Percentiles rank a stretch among this genome's conserved stretches.
phyloP scores from a whole-genome alignment of 345 rosid species.

The Dipteronia dyeriana region DNA sequence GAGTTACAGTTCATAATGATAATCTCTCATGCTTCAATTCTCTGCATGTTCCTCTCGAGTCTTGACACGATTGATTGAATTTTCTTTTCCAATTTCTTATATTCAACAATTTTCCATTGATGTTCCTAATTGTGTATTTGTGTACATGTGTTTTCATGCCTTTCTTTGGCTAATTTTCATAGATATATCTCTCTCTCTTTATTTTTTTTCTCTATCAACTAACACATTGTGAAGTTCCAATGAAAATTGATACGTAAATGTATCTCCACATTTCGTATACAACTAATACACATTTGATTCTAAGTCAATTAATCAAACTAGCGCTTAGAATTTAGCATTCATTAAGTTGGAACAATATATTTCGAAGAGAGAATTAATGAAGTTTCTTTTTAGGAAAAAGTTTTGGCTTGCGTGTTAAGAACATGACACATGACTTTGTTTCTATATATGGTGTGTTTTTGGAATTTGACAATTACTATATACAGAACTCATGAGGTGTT shows the following conservation, averaged over 20 bases:
- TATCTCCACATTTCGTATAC: background rate
- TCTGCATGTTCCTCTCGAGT: background rate
- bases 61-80: conserved; percentile 6
- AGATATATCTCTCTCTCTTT: too few species aligned
- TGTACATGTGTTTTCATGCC: conserved; percentile 14
- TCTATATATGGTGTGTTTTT: background rate
- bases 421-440: background rate
- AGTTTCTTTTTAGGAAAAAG: background rate
- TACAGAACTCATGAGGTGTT: too few species aligned
- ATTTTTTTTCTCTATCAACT: background rate
- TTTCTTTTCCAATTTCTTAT: background rate
- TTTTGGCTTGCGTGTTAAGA: conserved; percentile 1
- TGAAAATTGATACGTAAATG: background rate
- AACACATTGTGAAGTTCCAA: background rate
- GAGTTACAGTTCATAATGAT: conserved; percentile 18
- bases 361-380: background rate
- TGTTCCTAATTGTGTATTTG: background rate
- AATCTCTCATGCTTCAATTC: conserved; percentile 24
- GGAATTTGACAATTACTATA: too few species aligned
- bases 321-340: background rate
- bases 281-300: background rate
- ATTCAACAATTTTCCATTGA: conserved; percentile 1
- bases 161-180: background rate
- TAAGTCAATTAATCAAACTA: background rate
- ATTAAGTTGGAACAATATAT: background rate